A percentile compares a stretch with the other conserved stretches of the same genome.
Evolutionary conservation across 257 asterid species (phyloP).

Genomic region (Solanum peruvianum): DNA sequence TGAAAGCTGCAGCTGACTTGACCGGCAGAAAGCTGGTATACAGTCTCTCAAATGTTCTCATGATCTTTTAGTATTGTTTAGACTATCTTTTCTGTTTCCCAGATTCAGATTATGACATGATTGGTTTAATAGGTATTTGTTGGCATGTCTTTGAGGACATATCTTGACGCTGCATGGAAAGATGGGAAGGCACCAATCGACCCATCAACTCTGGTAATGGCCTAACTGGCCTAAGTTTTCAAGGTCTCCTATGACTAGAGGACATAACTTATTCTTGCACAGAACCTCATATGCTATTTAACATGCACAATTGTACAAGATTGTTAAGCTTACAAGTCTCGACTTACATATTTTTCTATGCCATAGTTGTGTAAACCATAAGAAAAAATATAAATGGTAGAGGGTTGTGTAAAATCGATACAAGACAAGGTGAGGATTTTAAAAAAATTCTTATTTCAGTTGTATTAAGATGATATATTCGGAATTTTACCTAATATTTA

Average conservation of each 20-base stretch:
- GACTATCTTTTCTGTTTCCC: neutral
- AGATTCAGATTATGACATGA: constrained; percentile 2
- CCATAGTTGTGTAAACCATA: neutral
- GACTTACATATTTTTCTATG: neutral
- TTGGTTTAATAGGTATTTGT: constrained; percentile 63
- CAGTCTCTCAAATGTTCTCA: neutral
- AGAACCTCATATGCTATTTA: neutral
- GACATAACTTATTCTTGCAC: neutral
- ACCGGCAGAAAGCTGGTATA: constrained; percentile 95
- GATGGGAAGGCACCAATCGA: constrained; percentile 98
- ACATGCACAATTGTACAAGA: neutral
- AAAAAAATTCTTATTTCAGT: neutral
- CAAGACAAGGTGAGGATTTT: neutral
- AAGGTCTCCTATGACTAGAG: neutral
- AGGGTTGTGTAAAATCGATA: neutral
- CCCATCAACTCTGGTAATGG: constrained; percentile 94
- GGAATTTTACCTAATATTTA: neutral
- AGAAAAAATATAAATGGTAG: neutral
- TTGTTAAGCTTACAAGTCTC: neutral
- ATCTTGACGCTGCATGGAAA: constrained; percentile 98
- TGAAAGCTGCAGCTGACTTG: constrained; percentile 98
- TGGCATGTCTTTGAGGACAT: constrained; percentile 98
- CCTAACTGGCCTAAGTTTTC: constrained; percentile 13
- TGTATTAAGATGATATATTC: neutral
- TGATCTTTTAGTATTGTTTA: neutral